Base-by-base conservation (phyloP, 352 stramenopile genomes). In the Globisporangium cederbergense region DNA sequence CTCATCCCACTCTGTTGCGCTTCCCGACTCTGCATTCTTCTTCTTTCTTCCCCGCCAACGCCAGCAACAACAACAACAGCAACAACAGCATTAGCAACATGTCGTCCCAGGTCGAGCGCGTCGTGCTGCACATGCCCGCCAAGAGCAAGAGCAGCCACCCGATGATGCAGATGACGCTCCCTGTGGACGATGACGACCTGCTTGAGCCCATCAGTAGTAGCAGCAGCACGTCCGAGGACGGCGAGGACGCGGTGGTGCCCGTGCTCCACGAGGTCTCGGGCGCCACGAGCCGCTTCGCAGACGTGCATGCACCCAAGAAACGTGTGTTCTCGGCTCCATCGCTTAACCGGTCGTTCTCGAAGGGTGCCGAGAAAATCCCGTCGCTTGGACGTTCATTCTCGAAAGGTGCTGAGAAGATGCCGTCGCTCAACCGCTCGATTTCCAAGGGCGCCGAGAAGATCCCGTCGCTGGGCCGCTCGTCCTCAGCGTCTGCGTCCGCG, bases 291-390 rank as follows among this genome's bases (percentile, higher is more conserved):
- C 30, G 34, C 47, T 38, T 11, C n/a, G n/a, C 46, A 2, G 32
- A 34, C n/a, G 22, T 28, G 22, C 40, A 47, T 16, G 59, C 38
- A 7, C 30, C 53, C 8, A 84, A 83, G 57, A 65, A 63, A 66
- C 76, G 72, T 40, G 71, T 76, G 51, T 83, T 83, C 57, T 68
- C 71, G 18, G 70, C 64, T 25, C 72, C 76, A 20, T 55, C 70
- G 64, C 47, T 85, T 40, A 67, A 66, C 28, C 67, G 68, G 7
- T 58, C 51, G 16, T 58, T 58, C 30, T 58, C 51, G 7, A 58
- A 58, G n/a, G 51, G 51, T 4, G 36, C 32, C 5, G 55, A 58
- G 18, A 58, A 58, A 36, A 58, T 58, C 18, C 62, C 62, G n/a
- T 56, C 62, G 55, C 55, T 68, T 22, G 36, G 25, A 2, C 56